phyloP scores from a whole-genome alignment of 2,329 filamentous ascomycete species.

The Sclerotinia nivalis region DNA sequence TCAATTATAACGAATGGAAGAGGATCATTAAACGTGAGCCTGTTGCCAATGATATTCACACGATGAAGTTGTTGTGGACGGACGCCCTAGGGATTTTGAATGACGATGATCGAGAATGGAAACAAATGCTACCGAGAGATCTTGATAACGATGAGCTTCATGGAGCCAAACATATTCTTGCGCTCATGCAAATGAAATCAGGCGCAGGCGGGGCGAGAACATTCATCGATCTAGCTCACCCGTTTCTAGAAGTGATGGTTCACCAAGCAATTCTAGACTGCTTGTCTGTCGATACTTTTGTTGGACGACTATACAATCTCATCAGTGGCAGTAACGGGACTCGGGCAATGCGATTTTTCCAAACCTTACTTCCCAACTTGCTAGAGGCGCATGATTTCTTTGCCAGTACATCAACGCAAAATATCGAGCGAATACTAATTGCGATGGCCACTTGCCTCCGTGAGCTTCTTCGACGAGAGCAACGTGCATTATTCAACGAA shows the following conservation, averaged over 20 bases:
- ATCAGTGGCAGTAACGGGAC: conserved; percentile 21
- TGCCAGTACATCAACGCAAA: neutral
- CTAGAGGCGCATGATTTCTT: neutral
- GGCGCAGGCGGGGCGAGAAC: neutral
- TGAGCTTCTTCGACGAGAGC: conserved; percentile 18
- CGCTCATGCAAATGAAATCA: conserved; percentile 10
- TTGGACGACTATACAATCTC: conserved; percentile 16
- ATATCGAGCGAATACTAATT: neutral
- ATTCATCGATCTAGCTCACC: conserved; percentile 5
- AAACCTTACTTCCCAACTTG: neutral
- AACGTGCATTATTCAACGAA: conserved; percentile 12
- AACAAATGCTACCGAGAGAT: conserved; percentile 29
- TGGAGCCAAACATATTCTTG: conserved; percentile 9
- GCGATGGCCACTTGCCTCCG: conserved; percentile 10
- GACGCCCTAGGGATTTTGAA: conserved; percentile 28
- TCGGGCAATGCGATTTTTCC: conserved; percentile 19
- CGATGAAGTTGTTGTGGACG: conserved; percentile 26
- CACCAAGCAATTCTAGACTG: conserved; percentile 20
- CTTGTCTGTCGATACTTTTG: conserved; percentile 17
- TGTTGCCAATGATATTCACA: conserved; percentile 23
- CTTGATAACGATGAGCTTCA: conserved; percentile 24
- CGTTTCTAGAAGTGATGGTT: conserved; percentile 17
- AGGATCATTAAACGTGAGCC: conserved; percentile 26
- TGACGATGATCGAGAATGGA: conserved; percentile 25
- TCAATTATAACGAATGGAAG: conserved; percentile 29